phyloP scores from a whole-genome alignment of 345 rosid genomes.

The Capsella bursapastoris region DNA sequence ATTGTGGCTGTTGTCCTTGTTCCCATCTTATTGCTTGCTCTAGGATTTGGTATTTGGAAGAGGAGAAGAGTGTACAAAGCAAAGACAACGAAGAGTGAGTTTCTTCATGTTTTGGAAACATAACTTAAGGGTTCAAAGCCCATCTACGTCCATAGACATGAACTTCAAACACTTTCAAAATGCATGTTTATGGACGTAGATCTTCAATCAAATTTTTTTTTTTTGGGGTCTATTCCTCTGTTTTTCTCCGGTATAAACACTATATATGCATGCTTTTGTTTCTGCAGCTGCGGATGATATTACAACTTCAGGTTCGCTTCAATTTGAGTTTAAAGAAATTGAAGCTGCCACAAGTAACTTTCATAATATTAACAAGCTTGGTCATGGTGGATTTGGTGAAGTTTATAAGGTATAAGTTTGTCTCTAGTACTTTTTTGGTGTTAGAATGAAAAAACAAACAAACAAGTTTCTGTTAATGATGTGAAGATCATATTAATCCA shows the following conservation, averaged over 20 bases:
- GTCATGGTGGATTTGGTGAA: conserved; percentile 73
- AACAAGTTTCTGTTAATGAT: background rate
- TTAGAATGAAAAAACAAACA: background rate
- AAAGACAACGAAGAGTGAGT: conserved; percentile 19
- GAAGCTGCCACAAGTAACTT: conserved; percentile 57
- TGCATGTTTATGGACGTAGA: background rate
- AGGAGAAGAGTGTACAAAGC: conserved; percentile 14
- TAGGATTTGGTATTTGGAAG: conserved; percentile 13
- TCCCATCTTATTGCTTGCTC: conserved; percentile 11
- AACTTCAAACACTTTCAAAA: background rate
- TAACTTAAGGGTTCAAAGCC: background rate
- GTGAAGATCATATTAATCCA: background rate
- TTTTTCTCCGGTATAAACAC: background rate
- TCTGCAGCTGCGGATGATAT: conserved; percentile 46
- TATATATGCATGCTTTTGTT: background rate
- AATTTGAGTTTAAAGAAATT: conserved; percentile 48
- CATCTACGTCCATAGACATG: too few species aligned
- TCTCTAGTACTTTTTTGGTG: background rate
- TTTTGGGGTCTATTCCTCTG: too few species aligned
- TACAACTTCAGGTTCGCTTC: conserved; percentile 49
- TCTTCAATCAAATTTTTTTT: background rate
- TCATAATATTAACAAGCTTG: conserved; percentile 52
- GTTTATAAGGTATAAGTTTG: conserved; percentile 56
- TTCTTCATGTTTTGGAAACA: background rate
- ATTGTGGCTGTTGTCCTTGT: conserved; percentile 24